These are phyloP conservation scores for Aspergillus sparsus DNA, from an alignment of 495 filamentous ascomycete genomes.

Conservation along the genomic window DNA sequence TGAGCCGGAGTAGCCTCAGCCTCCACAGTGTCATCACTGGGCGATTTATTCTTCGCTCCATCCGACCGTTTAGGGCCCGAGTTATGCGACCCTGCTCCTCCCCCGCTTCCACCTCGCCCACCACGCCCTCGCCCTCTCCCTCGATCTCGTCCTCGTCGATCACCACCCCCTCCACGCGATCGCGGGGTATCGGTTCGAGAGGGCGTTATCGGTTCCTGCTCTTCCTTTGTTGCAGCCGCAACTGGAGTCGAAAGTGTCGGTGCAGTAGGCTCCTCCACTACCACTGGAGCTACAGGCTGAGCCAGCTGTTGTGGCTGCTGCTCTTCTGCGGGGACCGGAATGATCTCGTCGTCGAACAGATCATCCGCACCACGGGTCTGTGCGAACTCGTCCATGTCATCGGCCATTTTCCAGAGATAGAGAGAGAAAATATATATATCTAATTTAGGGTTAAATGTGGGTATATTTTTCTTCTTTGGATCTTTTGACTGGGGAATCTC, in stretches of 20 bases:
- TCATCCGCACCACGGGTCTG: conserved; percentile 68
- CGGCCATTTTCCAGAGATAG: conserved; percentile 24
- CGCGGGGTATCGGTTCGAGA: conserved; percentile 28
- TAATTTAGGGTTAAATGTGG: not conserved
- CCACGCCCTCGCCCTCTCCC: conserved; percentile 38
- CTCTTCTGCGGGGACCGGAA: conserved; percentile 52
- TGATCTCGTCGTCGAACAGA: conserved; percentile 72
- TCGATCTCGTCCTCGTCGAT: conserved; percentile 40
- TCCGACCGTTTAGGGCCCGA: conserved; percentile 34
- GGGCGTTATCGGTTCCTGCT: conserved; percentile 18
- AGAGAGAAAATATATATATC: not conserved
- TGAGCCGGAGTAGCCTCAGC: conserved; percentile 13
- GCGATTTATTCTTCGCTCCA: conserved; percentile 23
- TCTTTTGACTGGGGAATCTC: not conserved
- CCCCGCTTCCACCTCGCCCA: conserved; percentile 20
- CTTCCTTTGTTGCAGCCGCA: conserved; percentile 19
- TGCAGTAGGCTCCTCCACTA: conserved; percentile 13
- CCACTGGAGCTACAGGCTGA: conserved; percentile 28
- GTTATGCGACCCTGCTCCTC: conserved; percentile 27
- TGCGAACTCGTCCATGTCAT: conserved; percentile 55
- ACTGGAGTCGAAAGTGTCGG: conserved; percentile 17
- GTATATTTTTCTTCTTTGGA: not conserved
- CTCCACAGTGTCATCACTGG: conserved; percentile 20
- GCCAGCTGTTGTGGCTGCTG: conserved; percentile 37
- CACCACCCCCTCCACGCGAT: conserved; percentile 32